Base-by-base conservation (phyloP, 2,329 filamentous ascomycete species). In the Diplodia seriata region DNA sequence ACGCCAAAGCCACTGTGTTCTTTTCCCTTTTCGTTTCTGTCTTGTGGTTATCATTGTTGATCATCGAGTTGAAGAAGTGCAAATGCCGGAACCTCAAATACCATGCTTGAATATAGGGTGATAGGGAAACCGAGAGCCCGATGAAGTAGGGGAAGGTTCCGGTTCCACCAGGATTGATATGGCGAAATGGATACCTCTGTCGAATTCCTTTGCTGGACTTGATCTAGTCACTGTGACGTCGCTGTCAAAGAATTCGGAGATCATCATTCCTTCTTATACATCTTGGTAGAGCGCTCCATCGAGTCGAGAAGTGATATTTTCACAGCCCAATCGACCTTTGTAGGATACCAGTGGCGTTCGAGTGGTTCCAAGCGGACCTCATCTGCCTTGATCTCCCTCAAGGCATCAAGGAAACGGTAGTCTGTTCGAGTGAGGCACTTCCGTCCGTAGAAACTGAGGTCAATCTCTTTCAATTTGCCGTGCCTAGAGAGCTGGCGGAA, bases 311-410 rank as follows among this genome's bases (percentile, higher is more conserved):
- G 70, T 5, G 76, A 72, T 7, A 69, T 43, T 71, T 76, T 78
- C 3, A 81, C 72, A 14, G 55, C 43, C 4, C 70, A 56, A 20
- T 75, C 70, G 59, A 81, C 74, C 73, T 82, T 82, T n/a, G 61
- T 54, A 71, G 70, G 63, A 20, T 70, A 69, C 47, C 73, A 70
- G 49, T 71, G 73, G 67, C 72, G 74, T 5, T 70, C 69, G 12
- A 64, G 71, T 9, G 56, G 36, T n/a, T 70, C 69, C 6, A 47
- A 71, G 43, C 74, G 70, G 66, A 84, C 74, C 20, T 79, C 73
- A 67, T 85, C 80, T 2, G 79, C 81, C 69, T 81, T 80, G 70
- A 85, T 75, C 38, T 78, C 74, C 68, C 77, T 79, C 18, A 85
- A 73, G 66, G 81, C 79, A 66, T 79, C 76, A 49, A 85, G 71